Base-by-base conservation (phyloP, 1,284 basidiomycete genomes). In the Afroboletus lepidellus region DNA sequence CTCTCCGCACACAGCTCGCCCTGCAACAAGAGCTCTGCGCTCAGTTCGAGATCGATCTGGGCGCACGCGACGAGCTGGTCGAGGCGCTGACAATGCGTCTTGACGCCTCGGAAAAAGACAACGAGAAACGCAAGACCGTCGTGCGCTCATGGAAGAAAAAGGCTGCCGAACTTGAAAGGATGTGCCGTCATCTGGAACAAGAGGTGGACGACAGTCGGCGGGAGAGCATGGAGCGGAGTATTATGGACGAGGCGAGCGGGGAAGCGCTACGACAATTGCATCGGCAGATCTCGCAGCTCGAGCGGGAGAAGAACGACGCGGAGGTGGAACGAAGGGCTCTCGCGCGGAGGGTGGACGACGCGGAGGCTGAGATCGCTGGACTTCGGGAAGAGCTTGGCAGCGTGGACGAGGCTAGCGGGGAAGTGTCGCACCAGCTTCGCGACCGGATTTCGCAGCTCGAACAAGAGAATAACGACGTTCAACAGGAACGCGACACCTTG, bases 211-310 rank as follows among this genome's bases (percentile, higher is more conserved):
- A 74, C 4, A 84, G 81, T 50, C 73, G 83, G 44, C 81, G 82
- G 63, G 84, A 85, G 60, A 84, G 79, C 60, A 70, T 83, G 69
- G 87, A 88, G 60, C 74, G 87, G 36, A 88, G 85, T 55, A 67
- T 89, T 36, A 87, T 89, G 82, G 88, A 90, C 59, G 87, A 86
- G 58, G 87, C 87, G 1, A 87, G 84, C 53, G 77, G 83, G 1
- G 81, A 84, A 61, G 87, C 86, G 1, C 60, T 90, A 54, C 72
- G 80, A 25, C 79, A 80, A 72, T 72, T 90, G 30, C 87, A 90
- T 60, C 67, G 75, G 23, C 60, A 57, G 24, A 59, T 63, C 16
- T 54, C 61, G 11, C 57, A 60, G 16, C 51, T 66, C 6, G 59
- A 62, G 20, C 61, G 54, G 32, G 61, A 65, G 46, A 60, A 48